Base-by-base conservation (phyloP, 2,329 filamentous ascomycete species). In the Hansfordia pulvinata region DNA sequence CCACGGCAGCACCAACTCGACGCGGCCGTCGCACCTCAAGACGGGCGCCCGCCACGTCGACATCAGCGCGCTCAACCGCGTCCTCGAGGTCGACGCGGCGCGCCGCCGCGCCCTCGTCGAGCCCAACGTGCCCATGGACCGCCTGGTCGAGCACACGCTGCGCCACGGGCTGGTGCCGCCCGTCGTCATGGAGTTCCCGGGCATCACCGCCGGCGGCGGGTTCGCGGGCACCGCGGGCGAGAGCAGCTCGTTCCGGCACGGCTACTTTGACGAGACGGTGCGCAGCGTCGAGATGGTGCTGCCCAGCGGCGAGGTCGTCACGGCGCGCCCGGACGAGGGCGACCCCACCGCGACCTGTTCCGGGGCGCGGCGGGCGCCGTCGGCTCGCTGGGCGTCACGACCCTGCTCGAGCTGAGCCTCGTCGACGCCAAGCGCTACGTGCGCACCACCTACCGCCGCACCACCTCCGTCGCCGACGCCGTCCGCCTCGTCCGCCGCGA, bases 1-100 rank as follows among this genome's bases (percentile, higher is more conserved):
- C 48, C 79, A 85, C 57, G 80, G 79, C 39, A 76, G 72, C 20
- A 84, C 80, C 28, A 85, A 85, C 57, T 77, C 69, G 44, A 85
- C 80, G 24, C 71, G 65, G 5, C 64, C 64, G 52, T 33, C 66
- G 53, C 39, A 54, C 39, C 38, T 45, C 21, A 51, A 51, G 21
- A 44, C 46, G 25, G 36, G 40, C 32, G 46, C 39, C 35, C 53
- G 48, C 32, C 54, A 56, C 31, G 60, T 85, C 37, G 76, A 83
- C 53, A 83, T 79, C 41, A 71, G 69, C 43, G 50, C 55, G 3
- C 62, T 86, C 3, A 56, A 54, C 37, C 58, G 74, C 46, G 74
- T 86, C 15, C 56, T 86, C 18, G 53, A 60, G 8, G 64, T 86
- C 30, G 65, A 84, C 46, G 42, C 52, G 2, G 43, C 53, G 6